Evolutionary conservation across 2,329 filamentous ascomycete species (phyloP).

Genomic region (Lecanicillium sp.): DNA sequence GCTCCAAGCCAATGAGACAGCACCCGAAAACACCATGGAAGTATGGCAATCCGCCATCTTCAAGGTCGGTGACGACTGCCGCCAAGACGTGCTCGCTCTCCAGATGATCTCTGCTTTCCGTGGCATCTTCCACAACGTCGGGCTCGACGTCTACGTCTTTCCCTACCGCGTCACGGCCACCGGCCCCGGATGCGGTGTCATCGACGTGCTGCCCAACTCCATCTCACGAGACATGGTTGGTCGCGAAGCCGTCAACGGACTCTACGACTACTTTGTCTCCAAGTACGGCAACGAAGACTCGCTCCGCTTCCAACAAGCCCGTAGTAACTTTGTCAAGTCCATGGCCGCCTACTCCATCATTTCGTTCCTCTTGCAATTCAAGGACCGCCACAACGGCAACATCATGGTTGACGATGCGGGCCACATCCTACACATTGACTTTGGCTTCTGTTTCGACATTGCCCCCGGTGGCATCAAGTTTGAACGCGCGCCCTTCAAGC

Average conservation of each 20-base stretch:
- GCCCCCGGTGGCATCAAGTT: slow-evolving; percentile 95
- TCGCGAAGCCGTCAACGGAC: slow-evolving; percentile 91
- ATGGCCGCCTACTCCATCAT: slow-evolving; percentile 99
- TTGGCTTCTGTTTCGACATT: slow-evolving; percentile 99
- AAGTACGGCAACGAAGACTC: slow-evolving; percentile 97
- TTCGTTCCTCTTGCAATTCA: slow-evolving; percentile 94
- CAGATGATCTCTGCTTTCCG: slow-evolving; percentile 98
- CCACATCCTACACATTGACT: slow-evolving; percentile 97
- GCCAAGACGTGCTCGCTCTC: slow-evolving; percentile 90
- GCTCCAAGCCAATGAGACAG: slow-evolving; percentile 2
- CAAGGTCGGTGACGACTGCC: slow-evolving; percentile 98
- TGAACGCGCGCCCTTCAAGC: slow-evolving; percentile 95
- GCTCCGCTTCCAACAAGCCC: slow-evolving; percentile 86
- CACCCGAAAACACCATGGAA: slow-evolving; percentile 60
- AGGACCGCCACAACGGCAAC: slow-evolving; percentile 97
- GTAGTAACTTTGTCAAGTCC: slow-evolving; percentile 96
- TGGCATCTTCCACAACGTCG: slow-evolving; percentile 91
- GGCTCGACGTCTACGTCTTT: slow-evolving; percentile 93
- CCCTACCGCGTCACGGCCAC: slow-evolving; percentile 97
- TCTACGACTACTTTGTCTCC: slow-evolving; percentile 96
- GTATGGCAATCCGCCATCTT: slow-evolving; percentile 99
- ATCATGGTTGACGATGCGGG: slow-evolving; percentile 99
- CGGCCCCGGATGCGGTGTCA: slow-evolving; percentile 93
- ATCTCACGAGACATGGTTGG: slow-evolving; percentile 98
- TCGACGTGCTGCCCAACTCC: slow-evolving; percentile 94